A percentile compares a stretch with the other conserved stretches of the same genome.
Evolutionary conservation across 2,329 filamentous ascomycete genomes (phyloP).

Genomic region (Alternaria sp.): DNA sequence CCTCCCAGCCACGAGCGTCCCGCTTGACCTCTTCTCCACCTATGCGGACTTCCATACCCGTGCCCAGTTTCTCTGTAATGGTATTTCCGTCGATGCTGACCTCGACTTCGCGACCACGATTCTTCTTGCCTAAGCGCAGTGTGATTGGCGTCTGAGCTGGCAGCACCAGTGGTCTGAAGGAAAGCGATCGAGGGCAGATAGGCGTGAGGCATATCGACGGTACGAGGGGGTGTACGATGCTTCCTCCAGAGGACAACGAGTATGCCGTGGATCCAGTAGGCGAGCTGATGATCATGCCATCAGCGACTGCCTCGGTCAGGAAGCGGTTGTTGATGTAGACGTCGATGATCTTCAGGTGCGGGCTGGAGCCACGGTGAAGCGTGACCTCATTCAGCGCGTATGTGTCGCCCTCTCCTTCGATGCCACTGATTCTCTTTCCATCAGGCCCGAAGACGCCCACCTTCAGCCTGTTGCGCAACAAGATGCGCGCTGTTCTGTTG

Average conservation of each 20-base stretch:
- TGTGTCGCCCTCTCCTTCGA: constrained; percentile 49
- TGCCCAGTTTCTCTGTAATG: constrained; percentile 50
- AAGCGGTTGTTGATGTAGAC: constrained; percentile 89
- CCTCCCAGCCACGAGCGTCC: constrained; percentile 62
- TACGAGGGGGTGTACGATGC: constrained; percentile 92
- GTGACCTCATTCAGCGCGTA: constrained; percentile 94
- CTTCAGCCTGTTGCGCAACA: constrained; percentile 85
- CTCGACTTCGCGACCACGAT: constrained; percentile 57
- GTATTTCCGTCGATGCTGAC: constrained; percentile 58
- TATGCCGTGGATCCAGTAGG: constrained; percentile 96
- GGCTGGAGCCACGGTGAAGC: constrained; percentile 86
- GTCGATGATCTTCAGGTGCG: constrained; percentile 89
- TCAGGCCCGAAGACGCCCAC: constrained; percentile 80
- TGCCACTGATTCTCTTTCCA: constrained; percentile 57
- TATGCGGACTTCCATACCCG: constrained; percentile 77
- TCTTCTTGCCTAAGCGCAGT: constrained; percentile 74
- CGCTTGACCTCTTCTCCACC: constrained; percentile 76
- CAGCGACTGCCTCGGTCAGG: constrained; percentile 90
- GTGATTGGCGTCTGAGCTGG: constrained; percentile 85
- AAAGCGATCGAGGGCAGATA: constrained; percentile 90
- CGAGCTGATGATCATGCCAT: constrained; percentile 92
- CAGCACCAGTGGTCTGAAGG: constrained; percentile 88
- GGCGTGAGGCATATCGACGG: constrained; percentile 88
- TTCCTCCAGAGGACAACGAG: constrained; percentile 88
- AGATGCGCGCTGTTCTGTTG: constrained; percentile 75